Percentiles rank a stretch among this genome's conserved stretches.
phyloP scores from a whole-genome alignment of 345 rosid species.

The Conringia planisiliqua region DNA sequence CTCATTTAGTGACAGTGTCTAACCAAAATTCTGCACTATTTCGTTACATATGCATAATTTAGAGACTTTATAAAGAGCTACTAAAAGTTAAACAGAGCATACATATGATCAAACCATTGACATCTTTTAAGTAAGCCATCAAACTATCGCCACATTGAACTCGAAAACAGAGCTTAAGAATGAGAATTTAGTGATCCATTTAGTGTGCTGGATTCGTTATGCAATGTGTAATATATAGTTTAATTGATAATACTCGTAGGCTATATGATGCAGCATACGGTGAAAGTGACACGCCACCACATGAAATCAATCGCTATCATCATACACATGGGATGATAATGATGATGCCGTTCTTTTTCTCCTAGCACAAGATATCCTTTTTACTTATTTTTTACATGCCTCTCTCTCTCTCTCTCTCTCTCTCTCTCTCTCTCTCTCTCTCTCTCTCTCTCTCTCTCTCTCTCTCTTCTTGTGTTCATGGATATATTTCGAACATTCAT shows the following conservation, averaged over 20 bases:
- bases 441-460: not conserved
- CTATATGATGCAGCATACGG: not conserved
- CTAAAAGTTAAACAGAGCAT: not conserved
- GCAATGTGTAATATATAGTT: not conserved
- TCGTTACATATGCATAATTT: not conserved
- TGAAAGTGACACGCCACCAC: slow-evolving; percentile 32
- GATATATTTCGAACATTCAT: too few species aligned
- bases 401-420: not conserved
- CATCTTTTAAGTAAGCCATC: not conserved
- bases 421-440: not conserved
- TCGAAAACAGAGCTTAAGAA: not conserved
- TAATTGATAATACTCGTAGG: not conserved
- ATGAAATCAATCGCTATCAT: slow-evolving; percentile 26
- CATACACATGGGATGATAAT: slow-evolving; percentile 27
- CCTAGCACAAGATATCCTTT: slow-evolving; percentile 23
- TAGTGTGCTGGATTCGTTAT: not conserved
- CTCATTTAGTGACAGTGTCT: not conserved
- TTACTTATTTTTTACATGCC: not conserved
- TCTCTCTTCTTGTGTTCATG: too few species aligned
- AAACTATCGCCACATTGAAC: not conserved
- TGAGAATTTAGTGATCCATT: not conserved
- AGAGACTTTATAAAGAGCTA: not conserved
- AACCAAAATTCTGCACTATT: not conserved
- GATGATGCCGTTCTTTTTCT: slow-evolving; percentile 23
- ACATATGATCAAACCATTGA: not conserved